These are phyloP conservation scores for Leccinellum albellum DNA, from an alignment of 768 basidiomycete genomes.

Conservation along the genomic window DNA sequence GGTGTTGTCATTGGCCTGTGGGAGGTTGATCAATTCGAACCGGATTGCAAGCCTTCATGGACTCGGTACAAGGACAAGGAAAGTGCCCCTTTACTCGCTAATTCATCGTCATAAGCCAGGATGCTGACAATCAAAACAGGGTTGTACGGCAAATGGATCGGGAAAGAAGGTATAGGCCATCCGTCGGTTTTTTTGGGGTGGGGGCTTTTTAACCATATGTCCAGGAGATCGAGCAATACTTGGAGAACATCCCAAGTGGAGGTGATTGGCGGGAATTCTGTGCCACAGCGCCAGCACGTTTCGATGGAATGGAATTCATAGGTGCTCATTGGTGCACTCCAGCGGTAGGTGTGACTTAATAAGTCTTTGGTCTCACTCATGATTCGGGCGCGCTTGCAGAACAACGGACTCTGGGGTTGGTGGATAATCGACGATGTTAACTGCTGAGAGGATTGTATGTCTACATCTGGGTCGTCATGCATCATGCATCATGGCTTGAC, in stretches of 20 bases:
- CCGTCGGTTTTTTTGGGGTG: neutral
- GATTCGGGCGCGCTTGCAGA: neutral
- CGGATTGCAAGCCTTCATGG: slow-evolving; percentile 29
- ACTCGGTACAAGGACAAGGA: slow-evolving; percentile 29
- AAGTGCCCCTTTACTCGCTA: neutral
- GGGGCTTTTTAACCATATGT: neutral
- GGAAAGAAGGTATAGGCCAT: slow-evolving; percentile 16
- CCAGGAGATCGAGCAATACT: neutral
- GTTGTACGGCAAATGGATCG: slow-evolving; percentile 19
- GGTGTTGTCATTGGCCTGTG: slow-evolving; percentile 24
- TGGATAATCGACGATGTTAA: neutral
- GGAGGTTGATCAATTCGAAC: slow-evolving; percentile 25
- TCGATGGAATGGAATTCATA: neutral
- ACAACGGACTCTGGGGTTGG: neutral
- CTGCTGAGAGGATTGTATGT: neutral
- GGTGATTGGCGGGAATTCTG: neutral
- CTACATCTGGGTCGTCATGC: no score
- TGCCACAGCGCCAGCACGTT: neutral
- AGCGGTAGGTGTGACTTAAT: neutral
- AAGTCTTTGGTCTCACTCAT: neutral
- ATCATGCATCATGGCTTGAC: no score
- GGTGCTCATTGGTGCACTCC: neutral
- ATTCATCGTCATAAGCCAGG: neutral
- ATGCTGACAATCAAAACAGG: slow-evolving; percentile 7
- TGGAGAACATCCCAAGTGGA: neutral